phyloP scores from a whole-genome alignment of 345 rosid genomes.

The Lenwebbia sp. region DNA sequence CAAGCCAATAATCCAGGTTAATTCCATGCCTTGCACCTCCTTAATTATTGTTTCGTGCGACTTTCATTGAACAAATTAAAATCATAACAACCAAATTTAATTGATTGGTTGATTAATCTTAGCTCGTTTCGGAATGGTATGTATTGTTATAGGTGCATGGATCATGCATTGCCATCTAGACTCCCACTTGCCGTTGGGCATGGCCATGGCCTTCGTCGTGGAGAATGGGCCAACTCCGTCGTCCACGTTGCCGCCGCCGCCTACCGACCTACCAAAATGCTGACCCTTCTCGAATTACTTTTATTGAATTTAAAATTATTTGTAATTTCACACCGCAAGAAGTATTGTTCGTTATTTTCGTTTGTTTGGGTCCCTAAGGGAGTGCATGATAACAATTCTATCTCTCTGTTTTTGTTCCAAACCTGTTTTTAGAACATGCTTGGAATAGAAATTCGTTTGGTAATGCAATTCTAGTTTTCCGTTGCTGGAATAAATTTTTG shows the following conservation, averaged over 20 bases:
- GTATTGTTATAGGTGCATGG: constrained; percentile 7
- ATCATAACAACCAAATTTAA: neutral
- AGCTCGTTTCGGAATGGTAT: neutral
- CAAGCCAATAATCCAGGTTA: constrained; percentile 82
- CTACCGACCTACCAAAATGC: constrained; percentile 21
- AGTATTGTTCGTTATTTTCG: neutral
- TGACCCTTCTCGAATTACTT: neutral
- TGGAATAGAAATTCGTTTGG: no score
- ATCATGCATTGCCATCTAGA: constrained; percentile 27
- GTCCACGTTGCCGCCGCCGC: constrained; percentile 23
- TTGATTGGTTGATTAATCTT: neutral
- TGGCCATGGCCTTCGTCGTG: constrained; percentile 18
- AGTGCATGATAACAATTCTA: no score
- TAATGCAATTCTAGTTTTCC: no score
- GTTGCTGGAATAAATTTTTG: no score
- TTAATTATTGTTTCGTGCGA: neutral
- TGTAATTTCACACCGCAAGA: no score
- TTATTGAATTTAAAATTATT: neutral
- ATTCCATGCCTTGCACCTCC: neutral
- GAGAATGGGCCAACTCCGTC: constrained; percentile 19
- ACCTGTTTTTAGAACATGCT: no score
- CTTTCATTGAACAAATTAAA: neutral
- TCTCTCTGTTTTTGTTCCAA: no score
- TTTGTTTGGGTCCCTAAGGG: neutral
- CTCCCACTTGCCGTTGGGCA: constrained; percentile 19